These are phyloP conservation scores for Leavenworthia alabamica DNA, from an alignment of 345 rosid species.

Conservation along the genomic window DNA sequence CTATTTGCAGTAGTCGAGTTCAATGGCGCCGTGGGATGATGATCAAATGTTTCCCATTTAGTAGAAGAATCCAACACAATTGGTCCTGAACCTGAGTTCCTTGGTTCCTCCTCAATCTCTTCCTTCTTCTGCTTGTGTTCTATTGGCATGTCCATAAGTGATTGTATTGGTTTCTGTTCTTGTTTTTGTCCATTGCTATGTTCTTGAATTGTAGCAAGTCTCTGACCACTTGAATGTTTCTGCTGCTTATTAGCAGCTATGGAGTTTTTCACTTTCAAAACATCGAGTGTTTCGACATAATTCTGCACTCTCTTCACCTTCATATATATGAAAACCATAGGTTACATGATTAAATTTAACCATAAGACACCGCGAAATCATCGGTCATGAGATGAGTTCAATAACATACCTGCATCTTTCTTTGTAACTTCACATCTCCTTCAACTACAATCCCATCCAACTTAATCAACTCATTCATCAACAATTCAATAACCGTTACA, in stretches of 20 bases:
- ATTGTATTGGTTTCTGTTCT: slow-evolving; percentile 35
- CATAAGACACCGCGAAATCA: not conserved
- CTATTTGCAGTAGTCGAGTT: slow-evolving; percentile 35
- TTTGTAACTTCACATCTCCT: slow-evolving; percentile 88
- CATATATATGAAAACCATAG: slow-evolving; percentile 2
- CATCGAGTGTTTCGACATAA: slow-evolving; percentile 81
- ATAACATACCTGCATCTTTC: slow-evolving; percentile 82
- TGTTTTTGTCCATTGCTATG: slow-evolving; percentile 26
- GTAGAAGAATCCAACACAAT: slow-evolving; percentile 47
- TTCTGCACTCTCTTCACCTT: slow-evolving; percentile 93
- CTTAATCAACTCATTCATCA: slow-evolving; percentile 93
- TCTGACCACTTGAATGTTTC: slow-evolving; percentile 39
- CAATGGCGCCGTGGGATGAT: slow-evolving; percentile 36
- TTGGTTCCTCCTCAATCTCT: slow-evolving; percentile 35
- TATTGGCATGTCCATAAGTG: slow-evolving; percentile 42
- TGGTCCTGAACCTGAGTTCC: slow-evolving; percentile 43
- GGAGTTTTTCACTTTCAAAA: slow-evolving; percentile 79
- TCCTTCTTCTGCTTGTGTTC: slow-evolving; percentile 34
- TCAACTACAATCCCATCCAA: slow-evolving; percentile 78
- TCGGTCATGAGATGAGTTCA: not conserved
- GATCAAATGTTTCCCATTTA: slow-evolving; percentile 93
- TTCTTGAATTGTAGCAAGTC: slow-evolving; percentile 32
- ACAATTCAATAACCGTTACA: slow-evolving; percentile 54
- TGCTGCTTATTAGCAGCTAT: slow-evolving; percentile 40
- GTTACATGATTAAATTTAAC: not conserved